A percentile compares a stretch with the other conserved stretches of the same genome.
phyloP scores from a whole-genome alignment of 1,139 yeast genomes.

The Taphrina deformans region DNA sequence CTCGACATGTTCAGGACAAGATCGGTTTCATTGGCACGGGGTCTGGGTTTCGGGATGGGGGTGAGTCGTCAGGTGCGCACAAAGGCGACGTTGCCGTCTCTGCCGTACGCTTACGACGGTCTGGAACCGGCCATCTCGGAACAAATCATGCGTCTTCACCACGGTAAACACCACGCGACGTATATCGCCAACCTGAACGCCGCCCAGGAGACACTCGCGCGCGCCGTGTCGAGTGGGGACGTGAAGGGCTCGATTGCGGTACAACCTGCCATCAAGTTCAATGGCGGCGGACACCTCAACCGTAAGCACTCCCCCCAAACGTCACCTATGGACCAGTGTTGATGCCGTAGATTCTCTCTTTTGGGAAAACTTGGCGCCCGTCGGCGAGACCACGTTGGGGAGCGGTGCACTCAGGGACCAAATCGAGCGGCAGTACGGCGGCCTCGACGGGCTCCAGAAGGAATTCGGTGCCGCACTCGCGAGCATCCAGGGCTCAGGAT shows the following conservation, averaged over 20 bases:
- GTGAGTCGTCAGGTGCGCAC: too few species aligned
- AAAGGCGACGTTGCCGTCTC: conserved; percentile 18
- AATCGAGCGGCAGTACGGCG: conserved; percentile 68
- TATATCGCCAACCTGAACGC: conserved; percentile 86
- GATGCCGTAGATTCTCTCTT: conserved; percentile 51
- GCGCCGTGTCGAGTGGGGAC: conserved; percentile 67
- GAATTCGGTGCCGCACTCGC: conserved; percentile 75
- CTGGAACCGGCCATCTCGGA: conserved; percentile 90
- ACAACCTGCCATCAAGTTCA: conserved; percentile 82
- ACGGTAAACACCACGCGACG: conserved; percentile 92
- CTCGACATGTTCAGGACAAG: too few species aligned
- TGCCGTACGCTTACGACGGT: conserved; percentile 48
- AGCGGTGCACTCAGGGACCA: conserved; percentile 61
- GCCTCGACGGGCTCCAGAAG: conserved; percentile 68
- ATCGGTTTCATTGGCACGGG: too few species aligned
- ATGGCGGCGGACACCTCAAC: conserved; percentile 92
- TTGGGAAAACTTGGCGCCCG: conserved; percentile 91
- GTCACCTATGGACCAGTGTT: background rate
- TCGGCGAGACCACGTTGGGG: conserved; percentile 67
- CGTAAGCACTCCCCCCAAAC: conserved; percentile 48
- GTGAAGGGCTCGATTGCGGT: conserved; percentile 65
- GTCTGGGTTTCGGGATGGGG: too few species aligned
- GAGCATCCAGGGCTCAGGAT: conserved; percentile 94
- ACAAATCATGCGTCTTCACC: conserved; percentile 72
- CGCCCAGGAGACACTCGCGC: conserved; percentile 74